phyloP scores from a whole-genome alignment of 1,139 yeast genomes.

The Candida sp. region DNA sequence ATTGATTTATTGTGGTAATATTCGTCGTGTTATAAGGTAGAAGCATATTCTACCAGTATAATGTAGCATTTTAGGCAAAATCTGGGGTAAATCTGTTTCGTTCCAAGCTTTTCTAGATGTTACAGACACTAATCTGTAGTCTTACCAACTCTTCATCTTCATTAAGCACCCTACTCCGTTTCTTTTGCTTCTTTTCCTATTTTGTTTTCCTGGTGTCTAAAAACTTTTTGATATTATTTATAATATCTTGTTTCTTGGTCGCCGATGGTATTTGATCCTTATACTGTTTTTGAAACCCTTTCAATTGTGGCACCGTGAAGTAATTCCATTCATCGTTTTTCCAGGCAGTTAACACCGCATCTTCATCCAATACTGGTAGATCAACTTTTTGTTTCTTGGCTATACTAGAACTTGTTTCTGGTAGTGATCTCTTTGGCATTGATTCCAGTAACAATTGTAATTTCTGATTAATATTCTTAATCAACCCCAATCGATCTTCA shows the following conservation, averaged over 20 bases:
- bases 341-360: slow-evolving; percentile 38
- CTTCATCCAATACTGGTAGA: slow-evolving; percentile 25
- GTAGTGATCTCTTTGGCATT: slow-evolving; percentile 9
- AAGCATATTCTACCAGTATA: too few species aligned
- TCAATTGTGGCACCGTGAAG: slow-evolving; percentile 41
- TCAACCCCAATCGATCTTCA: slow-evolving; percentile 7
- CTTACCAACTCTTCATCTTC: too few species aligned
- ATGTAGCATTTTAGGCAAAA: too few species aligned
- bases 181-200: background rate
- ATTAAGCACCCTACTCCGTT: background rate
- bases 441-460: slow-evolving; percentile 11
- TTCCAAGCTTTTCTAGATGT: too few species aligned
- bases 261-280: slow-evolving; percentile 31
- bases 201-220: slow-evolving; percentile 11
- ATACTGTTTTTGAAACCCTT: slow-evolving; percentile 30
- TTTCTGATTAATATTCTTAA: slow-evolving; percentile 13
- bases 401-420: slow-evolving; percentile 14
- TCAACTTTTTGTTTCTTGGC: slow-evolving; percentile 17
- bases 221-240: slow-evolving; percentile 30
- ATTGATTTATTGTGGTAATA: too few species aligned
- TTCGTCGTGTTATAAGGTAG: too few species aligned
- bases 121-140: too few species aligned
- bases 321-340: slow-evolving; percentile 27
- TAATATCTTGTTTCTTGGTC: slow-evolving; percentile 38
- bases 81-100: too few species aligned